Conservation (phyloP, 164 flowering plant genomes). For the Akebia trifoliata region DNA sequence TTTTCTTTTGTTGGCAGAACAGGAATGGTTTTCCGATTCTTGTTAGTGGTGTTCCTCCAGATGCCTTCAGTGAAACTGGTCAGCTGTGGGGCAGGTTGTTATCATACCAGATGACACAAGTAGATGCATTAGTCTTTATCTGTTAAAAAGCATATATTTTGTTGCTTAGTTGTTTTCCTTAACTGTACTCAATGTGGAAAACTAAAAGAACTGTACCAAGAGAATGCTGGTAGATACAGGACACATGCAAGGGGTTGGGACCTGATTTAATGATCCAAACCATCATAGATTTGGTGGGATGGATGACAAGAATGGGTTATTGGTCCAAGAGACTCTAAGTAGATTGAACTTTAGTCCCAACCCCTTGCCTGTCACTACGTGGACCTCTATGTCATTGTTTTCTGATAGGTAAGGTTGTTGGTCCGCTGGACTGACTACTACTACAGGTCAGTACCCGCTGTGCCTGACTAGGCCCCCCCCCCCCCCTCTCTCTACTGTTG, state of each 20-base stretch:
- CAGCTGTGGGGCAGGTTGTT: constrained; percentile 94
- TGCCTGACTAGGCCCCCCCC: no score
- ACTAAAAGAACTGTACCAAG: no score
- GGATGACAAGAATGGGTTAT: not conserved
- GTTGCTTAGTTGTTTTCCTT: not conserved
- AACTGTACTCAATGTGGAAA: no score
- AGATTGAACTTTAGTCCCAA: no score
- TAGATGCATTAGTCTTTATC: not conserved
- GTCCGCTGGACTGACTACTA: no score
- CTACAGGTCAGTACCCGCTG: no score
- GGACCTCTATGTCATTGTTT: no score
- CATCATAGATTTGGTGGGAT: not conserved
- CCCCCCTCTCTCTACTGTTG: no score
- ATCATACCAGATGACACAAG: constrained; percentile 1
- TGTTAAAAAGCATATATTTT: not conserved
- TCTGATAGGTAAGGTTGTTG: no score
- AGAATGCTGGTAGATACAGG: no score
- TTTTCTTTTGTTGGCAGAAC: constrained; percentile 43
- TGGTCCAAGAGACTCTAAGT: no score
- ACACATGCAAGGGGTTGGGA: not conserved
- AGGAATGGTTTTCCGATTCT: constrained; percentile 76
- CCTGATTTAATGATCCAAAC: not conserved
- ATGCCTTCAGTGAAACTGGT: constrained; percentile 98
- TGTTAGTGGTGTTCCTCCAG: constrained; percentile 99
- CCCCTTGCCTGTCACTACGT: no score